Evolutionary conservation across 1,284 basidiomycete genomes (phyloP).

Genomic region (Sporisorium scitamineum): DNA sequence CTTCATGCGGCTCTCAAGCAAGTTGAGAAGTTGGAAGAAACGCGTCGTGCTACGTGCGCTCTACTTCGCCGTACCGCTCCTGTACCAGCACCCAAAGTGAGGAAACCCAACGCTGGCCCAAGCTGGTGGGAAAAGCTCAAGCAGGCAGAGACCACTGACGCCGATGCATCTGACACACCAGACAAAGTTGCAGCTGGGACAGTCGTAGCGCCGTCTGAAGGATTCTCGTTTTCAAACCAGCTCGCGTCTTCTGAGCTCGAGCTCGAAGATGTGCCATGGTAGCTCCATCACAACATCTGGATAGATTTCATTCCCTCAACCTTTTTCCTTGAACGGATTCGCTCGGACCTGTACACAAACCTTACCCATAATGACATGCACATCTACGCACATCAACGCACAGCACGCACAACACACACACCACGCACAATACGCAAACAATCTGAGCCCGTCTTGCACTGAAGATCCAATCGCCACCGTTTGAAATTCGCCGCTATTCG

Average conservation of each 20-base stretch:
- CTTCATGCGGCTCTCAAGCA: conserved; percentile 33
- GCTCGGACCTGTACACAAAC: neutral
- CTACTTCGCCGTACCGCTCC: conserved; percentile 15
- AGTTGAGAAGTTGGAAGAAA: conserved; percentile 30
- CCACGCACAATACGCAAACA: neutral
- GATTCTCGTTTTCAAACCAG: conserved; percentile 20
- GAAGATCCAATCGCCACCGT: too few species aligned
- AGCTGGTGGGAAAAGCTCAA: conserved; percentile 47
- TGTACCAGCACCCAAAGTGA: conserved; percentile 1
- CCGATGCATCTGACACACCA: neutral
- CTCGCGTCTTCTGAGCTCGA: conserved; percentile 21
- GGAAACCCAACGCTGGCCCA: conserved; percentile 13
- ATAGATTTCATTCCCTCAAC: neutral
- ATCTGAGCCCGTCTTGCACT: neutral
- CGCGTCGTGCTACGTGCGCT: conserved; percentile 7
- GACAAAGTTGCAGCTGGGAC: neutral
- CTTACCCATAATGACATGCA: neutral
- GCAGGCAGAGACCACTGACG: neutral
- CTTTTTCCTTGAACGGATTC: neutral
- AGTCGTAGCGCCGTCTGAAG: neutral
- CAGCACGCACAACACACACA: too few species aligned
- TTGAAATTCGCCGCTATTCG: conserved; percentile 17
- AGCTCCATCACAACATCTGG: neutral
- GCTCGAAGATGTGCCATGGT: conserved; percentile 41
- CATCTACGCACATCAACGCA: neutral